These are phyloP conservation scores for Clonostachys chloroleuca DNA, from an alignment of 2,329 filamentous ascomycete species.

Conservation along the genomic window DNA sequence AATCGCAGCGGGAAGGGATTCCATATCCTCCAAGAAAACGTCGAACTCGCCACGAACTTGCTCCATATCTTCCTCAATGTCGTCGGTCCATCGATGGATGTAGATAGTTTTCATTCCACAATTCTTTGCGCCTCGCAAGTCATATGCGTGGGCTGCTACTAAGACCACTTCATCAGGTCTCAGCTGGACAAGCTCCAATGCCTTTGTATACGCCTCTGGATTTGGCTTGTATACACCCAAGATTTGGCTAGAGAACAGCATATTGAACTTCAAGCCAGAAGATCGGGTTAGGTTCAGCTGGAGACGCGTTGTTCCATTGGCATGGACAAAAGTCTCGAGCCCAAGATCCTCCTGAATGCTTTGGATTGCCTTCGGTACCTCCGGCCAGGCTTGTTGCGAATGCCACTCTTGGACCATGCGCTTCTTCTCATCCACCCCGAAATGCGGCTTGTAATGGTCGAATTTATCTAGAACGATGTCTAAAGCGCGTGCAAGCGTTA, in stretches of 20 bases:
- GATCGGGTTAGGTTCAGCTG: constrained; percentile 46
- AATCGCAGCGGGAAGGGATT: constrained; percentile 5
- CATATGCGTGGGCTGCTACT: constrained; percentile 52
- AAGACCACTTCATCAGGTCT: constrained; percentile 41
- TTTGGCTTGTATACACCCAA: constrained; percentile 44
- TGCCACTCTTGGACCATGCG: constrained; percentile 38
- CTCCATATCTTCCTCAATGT: constrained; percentile 39
- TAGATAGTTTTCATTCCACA: constrained; percentile 48
- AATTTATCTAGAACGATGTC: constrained; percentile 13
- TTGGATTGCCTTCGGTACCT: constrained; percentile 36
- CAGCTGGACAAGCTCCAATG: constrained; percentile 34
- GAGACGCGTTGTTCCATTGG: constrained; percentile 49
- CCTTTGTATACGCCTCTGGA: constrained; percentile 37
- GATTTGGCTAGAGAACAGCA: constrained; percentile 47
- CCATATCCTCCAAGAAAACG: constrained; percentile 15
- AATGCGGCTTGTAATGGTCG: not conserved
- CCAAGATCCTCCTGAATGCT: constrained; percentile 25
- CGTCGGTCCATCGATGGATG: constrained; percentile 47
- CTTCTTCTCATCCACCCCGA: constrained; percentile 4
- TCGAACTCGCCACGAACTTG: constrained; percentile 32
- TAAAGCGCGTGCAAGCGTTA: constrained; percentile 37
- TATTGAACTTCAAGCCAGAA: constrained; percentile 41
- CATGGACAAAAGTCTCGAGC: constrained; percentile 42
- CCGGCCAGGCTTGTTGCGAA: constrained; percentile 42
- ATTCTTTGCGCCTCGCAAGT: constrained; percentile 39